Conservation (phyloP, 2,329 filamentous ascomycete species). For the Neonectria neomacrospora region DNA sequence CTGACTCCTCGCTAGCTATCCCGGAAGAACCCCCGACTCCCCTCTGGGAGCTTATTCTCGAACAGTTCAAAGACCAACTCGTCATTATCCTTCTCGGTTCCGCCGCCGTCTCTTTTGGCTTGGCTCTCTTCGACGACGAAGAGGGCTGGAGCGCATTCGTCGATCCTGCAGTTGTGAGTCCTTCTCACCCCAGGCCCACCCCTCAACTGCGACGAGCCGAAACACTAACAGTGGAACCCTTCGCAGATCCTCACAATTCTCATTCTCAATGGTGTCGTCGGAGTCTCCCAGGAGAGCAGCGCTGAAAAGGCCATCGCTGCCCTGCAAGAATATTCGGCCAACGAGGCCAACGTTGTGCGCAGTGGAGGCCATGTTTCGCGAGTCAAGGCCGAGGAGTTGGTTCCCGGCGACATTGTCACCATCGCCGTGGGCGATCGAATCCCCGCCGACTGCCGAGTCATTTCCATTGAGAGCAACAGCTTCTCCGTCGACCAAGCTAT, state of each 20-base stretch:
- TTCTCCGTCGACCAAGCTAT: slow-evolving; percentile 98
- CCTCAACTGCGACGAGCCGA: slow-evolving; percentile 13
- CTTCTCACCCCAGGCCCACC: slow-evolving; percentile 3
- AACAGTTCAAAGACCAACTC: slow-evolving; percentile 99
- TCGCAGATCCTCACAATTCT: slow-evolving; percentile 92
- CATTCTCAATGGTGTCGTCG: slow-evolving; percentile 95
- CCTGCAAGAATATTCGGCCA: slow-evolving; percentile 98
- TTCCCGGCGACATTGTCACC: slow-evolving; percentile 91
- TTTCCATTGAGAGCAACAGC: slow-evolving; percentile 95
- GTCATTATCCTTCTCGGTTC: slow-evolving; percentile 95
- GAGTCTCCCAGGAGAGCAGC: slow-evolving; percentile 97
- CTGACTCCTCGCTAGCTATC: slow-evolving; percentile 58
- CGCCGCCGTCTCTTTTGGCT: slow-evolving; percentile 90
- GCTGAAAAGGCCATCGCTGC: slow-evolving; percentile 98
- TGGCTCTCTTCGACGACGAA: slow-evolving; percentile 92
- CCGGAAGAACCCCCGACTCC: slow-evolving; percentile 94
- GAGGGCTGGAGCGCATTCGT: slow-evolving; percentile 98
- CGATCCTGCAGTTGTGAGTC: slow-evolving; percentile 89
- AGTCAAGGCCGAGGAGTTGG: slow-evolving; percentile 95
- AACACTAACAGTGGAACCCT: slow-evolving; percentile 20
- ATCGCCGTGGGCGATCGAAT: slow-evolving; percentile 92
- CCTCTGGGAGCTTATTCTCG: slow-evolving; percentile 93
- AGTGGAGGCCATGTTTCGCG: slow-evolving; percentile 79
- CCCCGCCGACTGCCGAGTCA: slow-evolving; percentile 90
- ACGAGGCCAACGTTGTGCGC: slow-evolving; percentile 93